phyloP scores from a whole-genome alignment of 1,284 basidiomycete genomes.

The Porogramme epimiltina region DNA sequence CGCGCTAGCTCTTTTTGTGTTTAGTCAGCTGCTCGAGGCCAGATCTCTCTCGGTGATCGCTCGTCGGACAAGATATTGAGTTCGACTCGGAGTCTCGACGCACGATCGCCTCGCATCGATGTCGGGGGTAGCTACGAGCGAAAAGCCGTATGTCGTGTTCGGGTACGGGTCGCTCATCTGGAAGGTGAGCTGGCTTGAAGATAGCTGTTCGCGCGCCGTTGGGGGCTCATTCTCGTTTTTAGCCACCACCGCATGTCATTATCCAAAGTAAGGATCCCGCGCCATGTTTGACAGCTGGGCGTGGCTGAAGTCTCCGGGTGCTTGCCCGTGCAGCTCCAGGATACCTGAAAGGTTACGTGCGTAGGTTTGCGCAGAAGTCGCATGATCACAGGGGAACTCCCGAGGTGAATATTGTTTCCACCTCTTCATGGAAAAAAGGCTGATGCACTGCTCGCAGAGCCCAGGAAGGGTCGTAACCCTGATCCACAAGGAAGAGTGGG shows the following conservation, averaged over 20 bases:
- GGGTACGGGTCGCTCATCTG: slow-evolving; percentile 85
- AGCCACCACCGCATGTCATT: slow-evolving; percentile 77
- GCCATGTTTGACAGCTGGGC: no score
- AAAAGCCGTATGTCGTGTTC: slow-evolving; percentile 63
- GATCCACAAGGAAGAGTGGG: slow-evolving; percentile 85
- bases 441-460: slow-evolving; percentile 40
- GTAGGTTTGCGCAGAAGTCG: slow-evolving; percentile 85
- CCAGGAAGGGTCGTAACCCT: slow-evolving; percentile 89
- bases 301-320: no score
- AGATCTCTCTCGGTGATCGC: no score
- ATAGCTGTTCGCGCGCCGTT: background rate
- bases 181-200: slow-evolving; percentile 56
- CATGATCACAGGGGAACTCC: slow-evolving; percentile 87
- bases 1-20: no score
- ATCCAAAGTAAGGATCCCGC: slow-evolving; percentile 45
- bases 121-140: background rate
- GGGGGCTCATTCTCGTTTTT: background rate
- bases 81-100: no score
- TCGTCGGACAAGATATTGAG: no score
- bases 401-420: slow-evolving; percentile 46
- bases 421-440: background rate
- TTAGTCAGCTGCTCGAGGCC: no score
- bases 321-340: slow-evolving; percentile 47
- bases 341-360: slow-evolving; percentile 84
- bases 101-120: background rate